Conservation (phyloP, 257 asterid species). For the Fraxinus anomala region DNA sequence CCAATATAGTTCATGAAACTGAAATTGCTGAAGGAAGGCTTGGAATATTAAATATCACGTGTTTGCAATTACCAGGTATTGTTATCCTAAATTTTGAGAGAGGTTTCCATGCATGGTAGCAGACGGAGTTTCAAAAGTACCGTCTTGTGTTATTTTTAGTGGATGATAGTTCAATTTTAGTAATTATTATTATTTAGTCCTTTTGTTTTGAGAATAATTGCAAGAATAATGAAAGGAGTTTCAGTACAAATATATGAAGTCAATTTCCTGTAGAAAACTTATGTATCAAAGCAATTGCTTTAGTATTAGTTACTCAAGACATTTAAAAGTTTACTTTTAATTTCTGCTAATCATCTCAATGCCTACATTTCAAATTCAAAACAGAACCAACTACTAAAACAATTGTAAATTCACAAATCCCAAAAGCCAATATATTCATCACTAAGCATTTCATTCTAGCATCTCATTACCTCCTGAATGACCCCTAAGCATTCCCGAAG, state of each 20-base stretch:
- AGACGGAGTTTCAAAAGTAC: neutral
- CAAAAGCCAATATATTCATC: neutral
- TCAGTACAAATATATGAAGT: neutral
- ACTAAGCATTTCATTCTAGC: neutral
- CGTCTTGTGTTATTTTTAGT: neutral
- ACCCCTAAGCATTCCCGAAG: neutral
- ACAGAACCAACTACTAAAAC: neutral
- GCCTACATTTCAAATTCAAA: neutral
- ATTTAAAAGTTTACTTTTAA: neutral
- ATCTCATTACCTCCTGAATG: neutral
- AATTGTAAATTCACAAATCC: neutral
- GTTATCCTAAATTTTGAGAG: neutral
- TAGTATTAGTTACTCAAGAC: neutral
- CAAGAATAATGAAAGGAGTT: neutral
- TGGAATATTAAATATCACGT: neutral
- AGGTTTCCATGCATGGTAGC: neutral
- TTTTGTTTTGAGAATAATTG: neutral
- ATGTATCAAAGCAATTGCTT: neutral
- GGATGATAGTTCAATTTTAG: neutral
- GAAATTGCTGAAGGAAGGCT: constrained; percentile 1
- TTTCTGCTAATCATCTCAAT: neutral
- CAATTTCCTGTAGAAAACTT: neutral
- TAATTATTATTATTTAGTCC: neutral
- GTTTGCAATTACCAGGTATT: neutral
- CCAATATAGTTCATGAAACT: neutral